Percentiles rank a stretch among this genome's conserved stretches.
These are phyloP conservation scores for Eucalyptus pauciflora DNA, from an alignment of 345 rosid genomes.

Conservation along the genomic window DNA sequence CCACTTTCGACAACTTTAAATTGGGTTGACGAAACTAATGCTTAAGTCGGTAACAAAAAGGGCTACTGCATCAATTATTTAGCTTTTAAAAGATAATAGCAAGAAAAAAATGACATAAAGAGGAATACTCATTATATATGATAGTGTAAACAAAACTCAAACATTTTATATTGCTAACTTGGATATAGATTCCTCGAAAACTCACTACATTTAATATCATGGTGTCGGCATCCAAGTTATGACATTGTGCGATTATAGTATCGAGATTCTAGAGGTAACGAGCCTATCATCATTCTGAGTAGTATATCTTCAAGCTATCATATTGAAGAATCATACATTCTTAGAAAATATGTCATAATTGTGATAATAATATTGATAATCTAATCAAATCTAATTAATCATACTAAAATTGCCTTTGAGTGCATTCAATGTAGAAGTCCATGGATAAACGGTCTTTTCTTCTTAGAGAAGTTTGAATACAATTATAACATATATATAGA, in stretches of 20 bases:
- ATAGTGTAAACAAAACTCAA: not conserved
- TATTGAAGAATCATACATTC: not conserved
- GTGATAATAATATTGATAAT: not conserved
- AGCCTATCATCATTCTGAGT: rapidly evolving
- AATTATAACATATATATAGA: too few relatives aligned
- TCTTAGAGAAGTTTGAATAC: not conserved
- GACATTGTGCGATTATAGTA: not conserved
- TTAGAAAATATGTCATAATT: not conserved
- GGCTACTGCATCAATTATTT: not conserved
- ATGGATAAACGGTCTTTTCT: not conserved
- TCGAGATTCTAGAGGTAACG: not conserved
- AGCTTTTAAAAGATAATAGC: not conserved
- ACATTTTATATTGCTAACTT: not conserved
- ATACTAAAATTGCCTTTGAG: not conserved
- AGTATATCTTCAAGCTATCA: not conserved
- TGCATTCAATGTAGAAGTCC: not conserved
- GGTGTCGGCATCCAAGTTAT: not conserved
- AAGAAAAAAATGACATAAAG: not conserved
- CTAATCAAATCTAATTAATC: not conserved
- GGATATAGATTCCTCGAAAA: not conserved
- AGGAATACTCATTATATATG: not conserved
- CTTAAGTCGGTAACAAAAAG: not conserved
- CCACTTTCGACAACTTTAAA: not conserved
- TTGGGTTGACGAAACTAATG: not conserved
- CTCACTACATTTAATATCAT: not conserved